Percentiles rank a stretch among this genome's conserved stretches.
phyloP scores from a whole-genome alignment of 2,329 filamentous ascomycete genomes.

The Sporothrix curviconia region DNA sequence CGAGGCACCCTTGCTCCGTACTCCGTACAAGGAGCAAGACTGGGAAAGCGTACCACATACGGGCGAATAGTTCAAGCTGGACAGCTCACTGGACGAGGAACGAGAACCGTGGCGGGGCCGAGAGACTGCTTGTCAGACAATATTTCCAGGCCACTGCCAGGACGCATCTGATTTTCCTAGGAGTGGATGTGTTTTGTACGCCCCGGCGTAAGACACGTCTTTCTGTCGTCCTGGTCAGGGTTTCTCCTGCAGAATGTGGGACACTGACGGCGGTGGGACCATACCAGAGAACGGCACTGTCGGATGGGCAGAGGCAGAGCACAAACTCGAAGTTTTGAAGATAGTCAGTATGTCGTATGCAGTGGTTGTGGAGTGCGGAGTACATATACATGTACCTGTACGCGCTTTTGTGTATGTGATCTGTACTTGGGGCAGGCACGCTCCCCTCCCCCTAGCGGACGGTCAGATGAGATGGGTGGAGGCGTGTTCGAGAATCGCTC shows the following conservation, averaged over 20 bases:
- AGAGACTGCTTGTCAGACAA: conserved; percentile 6
- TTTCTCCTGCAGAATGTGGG: neutral
- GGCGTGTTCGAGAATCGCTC: neutral
- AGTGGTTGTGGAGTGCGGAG: too few species aligned
- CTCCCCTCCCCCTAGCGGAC: too few species aligned
- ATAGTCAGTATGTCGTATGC: too few species aligned
- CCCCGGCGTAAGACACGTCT: neutral
- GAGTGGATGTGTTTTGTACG: too few species aligned
- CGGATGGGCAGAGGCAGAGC: too few species aligned
- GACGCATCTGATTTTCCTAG: too few species aligned
- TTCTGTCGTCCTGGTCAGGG: neutral
- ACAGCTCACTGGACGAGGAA: neutral
- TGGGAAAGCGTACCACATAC: neutral
- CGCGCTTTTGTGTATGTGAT: too few species aligned
- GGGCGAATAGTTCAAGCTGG: neutral
- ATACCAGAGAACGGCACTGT: neutral
- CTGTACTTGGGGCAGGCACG: too few species aligned
- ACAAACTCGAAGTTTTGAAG: too few species aligned
- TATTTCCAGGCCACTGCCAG: too few species aligned
- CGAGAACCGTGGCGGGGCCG: neutral
- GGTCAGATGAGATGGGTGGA: too few species aligned
- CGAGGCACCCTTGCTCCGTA: neutral
- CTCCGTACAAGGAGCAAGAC: neutral
- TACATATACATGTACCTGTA: too few species aligned
- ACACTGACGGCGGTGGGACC: conserved; percentile 1